Evolutionary conservation across 345 rosid species (phyloP).

Genomic region (Pugionium cornutum): DNA sequence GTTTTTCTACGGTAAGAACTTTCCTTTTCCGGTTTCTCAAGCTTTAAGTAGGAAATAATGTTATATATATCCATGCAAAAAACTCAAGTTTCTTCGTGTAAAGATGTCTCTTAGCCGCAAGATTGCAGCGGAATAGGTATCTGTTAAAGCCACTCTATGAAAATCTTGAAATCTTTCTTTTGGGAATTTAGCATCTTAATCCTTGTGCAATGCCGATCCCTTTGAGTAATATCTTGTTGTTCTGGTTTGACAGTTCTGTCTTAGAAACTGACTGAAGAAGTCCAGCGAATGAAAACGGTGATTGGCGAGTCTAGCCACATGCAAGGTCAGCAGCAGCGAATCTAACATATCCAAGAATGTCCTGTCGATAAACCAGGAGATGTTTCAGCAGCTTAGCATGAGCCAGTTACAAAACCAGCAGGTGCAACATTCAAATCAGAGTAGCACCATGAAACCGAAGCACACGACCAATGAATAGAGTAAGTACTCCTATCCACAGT

Average conservation of each 20-base stretch:
- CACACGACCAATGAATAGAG: constrained; percentile 17
- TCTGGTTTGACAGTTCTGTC: constrained; percentile 46
- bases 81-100: no score
- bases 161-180: background rate
- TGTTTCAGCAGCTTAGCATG: constrained; percentile 38
- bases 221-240: background rate
- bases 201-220: no score
- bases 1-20: background rate
- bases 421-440: constrained; percentile 30
- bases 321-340: constrained; percentile 27
- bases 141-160: background rate
- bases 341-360: constrained; percentile 4
- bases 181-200: background rate
- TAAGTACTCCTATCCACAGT: background rate
- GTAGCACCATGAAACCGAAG: constrained; percentile 21
- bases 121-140: background rate
- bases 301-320: constrained; percentile 44
- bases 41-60: background rate
- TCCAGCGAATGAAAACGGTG: constrained; percentile 44
- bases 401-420: constrained; percentile 41
- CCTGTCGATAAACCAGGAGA: constrained; percentile 31
- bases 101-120: no score
- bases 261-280: constrained; percentile 50
- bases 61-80: no score
- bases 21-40: background rate